These are phyloP conservation scores for Schizonepeta tenuifolia DNA, from an alignment of 257 asterid genomes.

Conservation along the genomic window DNA sequence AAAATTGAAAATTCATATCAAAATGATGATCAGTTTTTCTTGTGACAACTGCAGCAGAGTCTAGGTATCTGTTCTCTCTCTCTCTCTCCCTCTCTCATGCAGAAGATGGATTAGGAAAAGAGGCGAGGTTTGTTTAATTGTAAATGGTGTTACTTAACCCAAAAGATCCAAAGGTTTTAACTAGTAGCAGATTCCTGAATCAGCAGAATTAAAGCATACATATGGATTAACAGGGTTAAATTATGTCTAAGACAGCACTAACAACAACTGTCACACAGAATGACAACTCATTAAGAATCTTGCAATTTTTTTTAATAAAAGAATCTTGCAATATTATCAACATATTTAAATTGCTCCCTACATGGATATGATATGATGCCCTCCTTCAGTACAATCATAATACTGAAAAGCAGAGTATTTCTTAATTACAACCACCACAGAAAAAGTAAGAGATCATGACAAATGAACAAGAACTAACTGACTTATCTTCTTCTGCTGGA, in stretches of 20 bases:
- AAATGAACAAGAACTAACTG: background rate
- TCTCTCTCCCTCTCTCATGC: background rate
- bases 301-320: no score
- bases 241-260: background rate
- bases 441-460: constrained; percentile 12
- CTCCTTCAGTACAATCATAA: constrained; percentile 13
- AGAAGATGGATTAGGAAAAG: background rate
- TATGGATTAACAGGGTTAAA: background rate
- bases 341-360: constrained; percentile 18
- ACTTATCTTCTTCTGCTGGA: constrained; percentile 19
- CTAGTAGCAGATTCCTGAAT: constrained; percentile 11
- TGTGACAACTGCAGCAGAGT: background rate
- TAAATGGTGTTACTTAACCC: background rate
- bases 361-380: constrained; percentile 8
- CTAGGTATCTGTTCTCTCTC: background rate
- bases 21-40: background rate
- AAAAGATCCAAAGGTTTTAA: background rate
- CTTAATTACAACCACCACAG: background rate
- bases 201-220: background rate
- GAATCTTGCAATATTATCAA: constrained; percentile 35
- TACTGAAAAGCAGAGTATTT: constrained; percentile 7
- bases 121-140: background rate
- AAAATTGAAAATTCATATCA: no score
- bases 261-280: constrained; percentile 10
- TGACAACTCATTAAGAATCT: constrained; percentile 41